Evolutionary conservation across 2,329 filamentous ascomycete genomes (phyloP), one percentile per base, ranked within the genome.

Genomic region (Clarireedia paspali): DNA sequence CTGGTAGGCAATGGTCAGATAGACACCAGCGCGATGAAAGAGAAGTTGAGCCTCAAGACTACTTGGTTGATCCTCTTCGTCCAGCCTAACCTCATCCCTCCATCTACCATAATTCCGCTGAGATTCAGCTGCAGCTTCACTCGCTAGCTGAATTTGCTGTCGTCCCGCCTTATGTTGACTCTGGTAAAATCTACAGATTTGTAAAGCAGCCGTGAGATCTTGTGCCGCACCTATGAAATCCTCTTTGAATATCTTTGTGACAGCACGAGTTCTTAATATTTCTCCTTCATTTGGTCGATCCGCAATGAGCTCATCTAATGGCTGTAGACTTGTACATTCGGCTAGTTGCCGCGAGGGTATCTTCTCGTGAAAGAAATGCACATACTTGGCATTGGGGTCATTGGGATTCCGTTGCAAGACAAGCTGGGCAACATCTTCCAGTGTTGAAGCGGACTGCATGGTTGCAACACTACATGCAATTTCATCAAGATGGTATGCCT

Each of bases 301-400:
- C 12, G 75, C 72, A 57, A 91, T 84, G 55, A 92, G 82, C 39
- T 88, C 80, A 67, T 84, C 76, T 61, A 95, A 70, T 4, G 83
- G 77, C 52, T 80, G 73, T 56, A 91, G 71, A 59, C 81, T 85
- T 7, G 88, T 91, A 63, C 80, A 84, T 64, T 89, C 82, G 38
- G 84, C 86, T 68, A 94, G 74, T 68, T 87, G 83, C 44, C 86
- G 75, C 42, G 83, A 87, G 1, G 88, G 87, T 26, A 94, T 91
- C 78, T 92, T 94, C 72, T 95, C 88, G 71, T 92, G 88, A 70
- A 95, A 95, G 73, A 92, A 94, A 68, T 94, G 87, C n/a, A 94
- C 89, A 68, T 94, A 94, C 70, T 86, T 87, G 27, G 88, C 89
- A 66, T 94, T 87, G 45, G 77, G 71, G 66, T 91, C 84, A 50